Conservation (phyloP, 805 yeast species). For the Candida pseudofarinosa region DNA sequence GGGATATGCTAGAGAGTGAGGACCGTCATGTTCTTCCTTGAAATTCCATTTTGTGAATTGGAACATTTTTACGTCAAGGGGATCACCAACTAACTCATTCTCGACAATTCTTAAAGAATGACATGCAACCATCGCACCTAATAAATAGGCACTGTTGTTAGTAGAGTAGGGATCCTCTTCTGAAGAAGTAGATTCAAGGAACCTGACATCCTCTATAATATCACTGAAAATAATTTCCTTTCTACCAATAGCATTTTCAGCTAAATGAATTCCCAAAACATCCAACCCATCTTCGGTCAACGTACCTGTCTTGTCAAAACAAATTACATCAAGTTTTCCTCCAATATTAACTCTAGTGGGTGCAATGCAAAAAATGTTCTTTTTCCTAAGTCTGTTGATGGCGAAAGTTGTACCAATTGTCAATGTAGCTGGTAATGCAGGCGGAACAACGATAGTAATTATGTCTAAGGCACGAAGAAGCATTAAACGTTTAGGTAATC, state of each 20-base stretch:
- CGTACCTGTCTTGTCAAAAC: conserved; percentile 97
- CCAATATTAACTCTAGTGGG: conserved; percentile 96
- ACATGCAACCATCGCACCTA: conserved; percentile 64
- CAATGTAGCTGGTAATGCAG: conserved; percentile 95
- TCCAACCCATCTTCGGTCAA: conserved; percentile 95
- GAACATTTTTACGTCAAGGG: conserved; percentile 90
- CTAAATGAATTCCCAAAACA: conserved; percentile 57
- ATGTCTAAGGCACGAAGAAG: conserved; percentile 87
- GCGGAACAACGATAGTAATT: conserved; percentile 96
- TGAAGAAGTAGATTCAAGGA: conserved; percentile 4
- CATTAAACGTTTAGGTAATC: conserved; percentile 65
- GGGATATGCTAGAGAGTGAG: conserved; percentile 12
- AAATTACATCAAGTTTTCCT: conserved; percentile 84
- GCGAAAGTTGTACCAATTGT: conserved; percentile 97
- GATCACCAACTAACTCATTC: conserved; percentile 84
- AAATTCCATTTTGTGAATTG: conserved; percentile 78
- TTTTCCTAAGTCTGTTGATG: conserved; percentile 59
- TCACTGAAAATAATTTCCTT: conserved; percentile 35
- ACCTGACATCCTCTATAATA: conserved; percentile 12
- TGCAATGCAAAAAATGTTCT: conserved; percentile 79
- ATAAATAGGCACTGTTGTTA: conserved; percentile 26
- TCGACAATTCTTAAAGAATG: conserved; percentile 84
- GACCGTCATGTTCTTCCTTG: conserved; percentile 49
- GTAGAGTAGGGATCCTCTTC: conserved; percentile 16
- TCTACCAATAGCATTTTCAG: conserved; percentile 37